Base-by-base conservation (phyloP, 1,284 basidiomycete genomes). In the Sphaerobolus stellatus region DNA sequence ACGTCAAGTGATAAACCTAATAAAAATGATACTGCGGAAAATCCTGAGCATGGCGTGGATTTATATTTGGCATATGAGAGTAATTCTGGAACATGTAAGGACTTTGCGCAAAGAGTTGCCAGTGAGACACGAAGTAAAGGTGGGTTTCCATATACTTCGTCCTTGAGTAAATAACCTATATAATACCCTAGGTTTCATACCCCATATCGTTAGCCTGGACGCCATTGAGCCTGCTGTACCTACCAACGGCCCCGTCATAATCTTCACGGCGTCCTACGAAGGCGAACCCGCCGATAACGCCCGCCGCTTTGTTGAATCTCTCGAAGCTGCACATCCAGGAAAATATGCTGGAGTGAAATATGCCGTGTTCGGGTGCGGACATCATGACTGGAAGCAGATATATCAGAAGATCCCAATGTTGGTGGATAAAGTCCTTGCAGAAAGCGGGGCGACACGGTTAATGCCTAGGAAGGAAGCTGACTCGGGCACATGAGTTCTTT, bases 341-440 rank as follows among this genome's bases (percentile, higher is more conserved):
- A 66, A 69, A 57, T 64, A 77, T 43, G 61, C 64, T 7, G 70
- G 70, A 33, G 71, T 78, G 18, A 67, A 68, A 29, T 82, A 71
- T 59, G 73, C 73, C 8, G 76, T 82, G 28, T 81, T 82, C 57
- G 80, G 80, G 1, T 79, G 77, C 48, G 80, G 80, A 5, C 79
- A 81, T 63, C 72, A 71, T 53, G 80, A 81, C 61, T 82, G 80
- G 80, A 72, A 70, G 20, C 62, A 69, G 33, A 81, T 79, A 2
- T 82, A 74, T 65, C 79, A 81, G 64, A 68, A 70, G n/a, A 75
- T 82, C 29, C 80, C 80, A 6, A 73, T 49, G 48, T 59, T 75
- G 3, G 67, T 77, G 56, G 79, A 81, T 61, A 60, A 67, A 8
- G 58, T 66, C 11, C 59, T 82, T 8, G 72, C 66, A 33, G 61